These are phyloP conservation scores for Schizosaccharomyces cryophilus DNA, from an alignment of 805 yeast genomes.

Conservation along the genomic window DNA sequence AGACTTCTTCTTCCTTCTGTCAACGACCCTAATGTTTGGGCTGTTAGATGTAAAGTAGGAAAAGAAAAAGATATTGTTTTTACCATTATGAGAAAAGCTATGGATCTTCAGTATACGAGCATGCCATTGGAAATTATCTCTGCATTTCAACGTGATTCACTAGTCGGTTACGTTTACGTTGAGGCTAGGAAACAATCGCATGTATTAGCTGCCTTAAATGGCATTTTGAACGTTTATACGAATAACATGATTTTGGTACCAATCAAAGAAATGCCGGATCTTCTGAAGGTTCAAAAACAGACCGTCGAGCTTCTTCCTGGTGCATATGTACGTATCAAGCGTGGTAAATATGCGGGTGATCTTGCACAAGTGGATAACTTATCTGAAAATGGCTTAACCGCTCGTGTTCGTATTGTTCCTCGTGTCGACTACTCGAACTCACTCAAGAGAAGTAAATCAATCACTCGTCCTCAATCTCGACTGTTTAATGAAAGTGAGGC, in stretches of 20 bases:
- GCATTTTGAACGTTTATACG: constrained; percentile 64
- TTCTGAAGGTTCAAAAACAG: constrained; percentile 69
- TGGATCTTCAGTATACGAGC: constrained; percentile 47
- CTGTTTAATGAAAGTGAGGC: constrained; percentile 80
- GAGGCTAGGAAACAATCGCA: constrained; percentile 90
- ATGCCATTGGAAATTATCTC: constrained; percentile 66
- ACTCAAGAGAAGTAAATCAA: constrained; percentile 22
- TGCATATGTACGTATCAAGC: constrained; percentile 64
- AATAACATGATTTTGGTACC: constrained; percentile 69
- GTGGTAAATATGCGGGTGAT: constrained; percentile 84
- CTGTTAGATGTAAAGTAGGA: constrained; percentile 79
- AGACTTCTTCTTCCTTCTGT: constrained; percentile 83
- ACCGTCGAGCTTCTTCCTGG: constrained; percentile 83
- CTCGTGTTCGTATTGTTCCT: constrained; percentile 78
- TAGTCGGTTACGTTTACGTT: constrained; percentile 72
- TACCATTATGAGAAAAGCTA: constrained; percentile 59
- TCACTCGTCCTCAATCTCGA: constrained; percentile 60
- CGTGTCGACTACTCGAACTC: constrained; percentile 34
- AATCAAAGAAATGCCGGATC: constrained; percentile 80
- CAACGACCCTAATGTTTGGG: constrained; percentile 90
- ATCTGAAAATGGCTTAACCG: constrained; percentile 86
- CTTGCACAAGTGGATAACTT: constrained; percentile 79
- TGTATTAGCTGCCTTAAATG: constrained; percentile 64
- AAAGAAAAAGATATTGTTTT: constrained; percentile 77
- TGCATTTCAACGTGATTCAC: constrained; percentile 82